Evolutionary conservation across 1,284 basidiomycete species (phyloP).

Genomic region (Peniophora sp.): DNA sequence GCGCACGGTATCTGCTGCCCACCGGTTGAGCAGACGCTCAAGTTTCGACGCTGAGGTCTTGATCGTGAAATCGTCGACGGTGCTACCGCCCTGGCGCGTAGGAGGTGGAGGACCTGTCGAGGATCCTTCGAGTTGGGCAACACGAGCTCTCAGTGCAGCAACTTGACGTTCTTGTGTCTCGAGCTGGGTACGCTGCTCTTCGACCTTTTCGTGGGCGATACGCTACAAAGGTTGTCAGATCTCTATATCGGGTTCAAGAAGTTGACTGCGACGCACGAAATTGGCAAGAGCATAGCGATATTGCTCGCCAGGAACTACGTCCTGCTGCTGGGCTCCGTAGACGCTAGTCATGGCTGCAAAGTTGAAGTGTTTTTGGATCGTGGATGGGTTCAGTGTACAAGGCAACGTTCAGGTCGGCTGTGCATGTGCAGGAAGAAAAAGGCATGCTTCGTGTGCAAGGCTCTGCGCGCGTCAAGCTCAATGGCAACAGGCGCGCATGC

Average conservation of each 20-base stretch:
- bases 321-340: conserved; percentile 19
- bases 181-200: conserved; percentile 67
- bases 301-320: conserved; percentile 62
- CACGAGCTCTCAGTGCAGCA: conserved; percentile 59
- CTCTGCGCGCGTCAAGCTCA: too few relatives aligned
- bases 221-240: conserved; percentile 33
- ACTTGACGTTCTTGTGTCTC: conserved; percentile 79
- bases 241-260: conserved; percentile 7
- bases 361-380: too few relatives aligned
- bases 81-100: conserved; percentile 39
- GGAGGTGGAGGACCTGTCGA: conserved; percentile 20
- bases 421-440: too few relatives aligned
- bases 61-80: conserved; percentile 79
- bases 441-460: too few relatives aligned
- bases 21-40: conserved; percentile 73
- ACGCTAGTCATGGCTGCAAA: too few relatives aligned
- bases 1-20: conserved; percentile 69
- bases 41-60: conserved; percentile 74
- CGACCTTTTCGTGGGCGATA: conserved; percentile 80
- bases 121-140: conserved; percentile 61
- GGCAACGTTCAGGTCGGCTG: too few relatives aligned
- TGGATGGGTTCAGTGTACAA: too few relatives aligned
- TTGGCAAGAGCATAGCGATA: conserved; percentile 75
- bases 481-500: too few relatives aligned
- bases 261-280: conserved; percentile 42